phyloP scores from a whole-genome alignment of 345 rosid species.

The Populus ilicifolia region DNA sequence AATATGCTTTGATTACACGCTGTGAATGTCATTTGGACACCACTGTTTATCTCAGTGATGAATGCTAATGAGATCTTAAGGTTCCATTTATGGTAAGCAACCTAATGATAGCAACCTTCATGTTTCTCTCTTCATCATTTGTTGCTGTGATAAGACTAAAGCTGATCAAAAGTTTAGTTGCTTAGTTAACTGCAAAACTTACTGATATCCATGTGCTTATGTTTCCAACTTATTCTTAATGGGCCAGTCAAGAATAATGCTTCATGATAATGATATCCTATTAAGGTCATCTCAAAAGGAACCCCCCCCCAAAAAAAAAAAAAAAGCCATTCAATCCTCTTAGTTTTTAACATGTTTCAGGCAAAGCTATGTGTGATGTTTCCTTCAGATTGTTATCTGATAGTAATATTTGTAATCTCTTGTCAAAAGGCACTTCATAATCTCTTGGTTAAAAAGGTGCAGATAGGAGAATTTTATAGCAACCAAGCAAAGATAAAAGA shows the following conservation, averaged over 20 bases:
- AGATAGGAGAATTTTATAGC: background rate
- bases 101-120: slow-evolving; percentile 18
- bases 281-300: slow-evolving; percentile 16
- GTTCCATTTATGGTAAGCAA: slow-evolving; percentile 33
- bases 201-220: slow-evolving; percentile 41
- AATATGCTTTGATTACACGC: background rate
- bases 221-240: slow-evolving; percentile 31
- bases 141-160: slow-evolving; percentile 33
- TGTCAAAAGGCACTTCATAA: background rate
- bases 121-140: slow-evolving; percentile 24
- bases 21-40: background rate
- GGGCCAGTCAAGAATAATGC: slow-evolving; percentile 28
- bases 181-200: slow-evolving; percentile 29
- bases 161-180: slow-evolving; percentile 12
- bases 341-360: background rate
- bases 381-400: background rate
- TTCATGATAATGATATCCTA: slow-evolving; percentile 1
- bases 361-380: slow-evolving; percentile 22
- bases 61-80: slow-evolving; percentile 35
- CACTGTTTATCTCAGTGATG: slow-evolving; percentile 8
- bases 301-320: background rate
- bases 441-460: background rate
- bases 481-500: background rate
- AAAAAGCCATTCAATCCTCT: background rate
- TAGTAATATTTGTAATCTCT: background rate